Base-by-base conservation (phyloP, 768 basidiomycete species). In the Leccinum incarnatum region DNA sequence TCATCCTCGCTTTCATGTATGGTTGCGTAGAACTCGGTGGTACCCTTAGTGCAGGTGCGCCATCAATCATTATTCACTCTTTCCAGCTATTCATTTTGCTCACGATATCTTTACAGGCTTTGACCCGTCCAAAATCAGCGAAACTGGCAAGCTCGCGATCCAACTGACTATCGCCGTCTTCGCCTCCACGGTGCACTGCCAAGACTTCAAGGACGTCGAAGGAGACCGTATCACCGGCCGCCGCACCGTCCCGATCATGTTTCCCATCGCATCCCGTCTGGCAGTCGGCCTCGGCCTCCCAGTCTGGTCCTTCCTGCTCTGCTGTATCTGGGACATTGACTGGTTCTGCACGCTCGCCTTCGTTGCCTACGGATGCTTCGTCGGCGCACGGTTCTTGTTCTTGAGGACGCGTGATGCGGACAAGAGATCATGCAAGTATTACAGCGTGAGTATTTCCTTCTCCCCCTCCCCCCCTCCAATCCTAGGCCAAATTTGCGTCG, bases 171-270 rank as follows among this genome's bases (percentile, higher is more conserved):
- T 74, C 8, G 69, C 70, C 0, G 74, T 80, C 15, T 73, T 81
- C 36, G 64, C 75, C 2, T 79, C 80, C 0, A 82, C 80, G 4
- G 77, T 81, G 11, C 80, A 81, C 21, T 75, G 78, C 2, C 78
- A 81, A 65, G 81, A 82, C 57, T 82, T 78, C 57, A 71, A 77
- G 29, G 81, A 82, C 54, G 63, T 75, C 14, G 68, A 71, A n/a
- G 81, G 81, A 0, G 81, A 82, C 51, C 62, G 65, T 5, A 51
- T 69, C n/a, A 68, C 69, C 0, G 77, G 77, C 1, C 72, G 81
- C 4, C 21, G 68, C 1, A 82, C 81, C 0, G 63, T 82, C 23
- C 81, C 81, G 1, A 78, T 82, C 53, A 72, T 74, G 32, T 74
- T 75, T 34, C 81, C 81, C 1, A 57, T 71, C 19, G 34, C 68